Evolutionary conservation across 805 yeast species (phyloP).

Genomic region (Sungouiozyma ichnusensis): DNA sequence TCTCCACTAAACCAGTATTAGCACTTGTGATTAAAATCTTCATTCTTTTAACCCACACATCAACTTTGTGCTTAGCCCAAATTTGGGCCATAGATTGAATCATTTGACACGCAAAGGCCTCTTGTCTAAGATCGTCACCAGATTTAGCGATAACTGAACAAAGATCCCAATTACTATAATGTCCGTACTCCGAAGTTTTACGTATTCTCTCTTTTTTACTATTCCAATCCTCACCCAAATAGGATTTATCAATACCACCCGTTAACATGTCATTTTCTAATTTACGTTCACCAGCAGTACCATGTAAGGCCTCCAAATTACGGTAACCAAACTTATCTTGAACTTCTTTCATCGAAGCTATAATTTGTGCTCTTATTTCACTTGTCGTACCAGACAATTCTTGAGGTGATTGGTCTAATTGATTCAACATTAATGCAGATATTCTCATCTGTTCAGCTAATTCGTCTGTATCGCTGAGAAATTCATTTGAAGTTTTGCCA

Average conservation of each 20-base stretch:
- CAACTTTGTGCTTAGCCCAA: slow-evolving; percentile 63
- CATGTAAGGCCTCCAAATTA: slow-evolving; percentile 42
- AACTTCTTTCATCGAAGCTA: slow-evolving; percentile 64
- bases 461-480: slow-evolving; percentile 33
- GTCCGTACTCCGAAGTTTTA: slow-evolving; percentile 70
- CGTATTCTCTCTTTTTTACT: slow-evolving; percentile 73
- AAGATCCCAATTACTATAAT: slow-evolving; percentile 84
- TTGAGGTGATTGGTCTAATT: slow-evolving; percentile 58
- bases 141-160: slow-evolving; percentile 94
- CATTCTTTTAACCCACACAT: slow-evolving; percentile 90
- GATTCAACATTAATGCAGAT: slow-evolving; percentile 90
- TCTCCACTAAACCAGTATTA: slow-evolving; percentile 85
- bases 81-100: slow-evolving; percentile 78
- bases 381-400: slow-evolving; percentile 38
- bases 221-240: slow-evolving; percentile 89
- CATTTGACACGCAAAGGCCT: slow-evolving; percentile 93
- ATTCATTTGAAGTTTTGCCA: slow-evolving; percentile 9
- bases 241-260: slow-evolving; percentile 55
- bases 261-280: slow-evolving; percentile 85
- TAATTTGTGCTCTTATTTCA: slow-evolving; percentile 62
- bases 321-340: slow-evolving; percentile 53
- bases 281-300: slow-evolving; percentile 83
- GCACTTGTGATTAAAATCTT: slow-evolving; percentile 85
- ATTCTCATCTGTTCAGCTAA: slow-evolving; percentile 90
- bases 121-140: slow-evolving; percentile 92